phyloP scores from a whole-genome alignment of 371 early-diverging fungal species.

The Mortierella sp. region DNA sequence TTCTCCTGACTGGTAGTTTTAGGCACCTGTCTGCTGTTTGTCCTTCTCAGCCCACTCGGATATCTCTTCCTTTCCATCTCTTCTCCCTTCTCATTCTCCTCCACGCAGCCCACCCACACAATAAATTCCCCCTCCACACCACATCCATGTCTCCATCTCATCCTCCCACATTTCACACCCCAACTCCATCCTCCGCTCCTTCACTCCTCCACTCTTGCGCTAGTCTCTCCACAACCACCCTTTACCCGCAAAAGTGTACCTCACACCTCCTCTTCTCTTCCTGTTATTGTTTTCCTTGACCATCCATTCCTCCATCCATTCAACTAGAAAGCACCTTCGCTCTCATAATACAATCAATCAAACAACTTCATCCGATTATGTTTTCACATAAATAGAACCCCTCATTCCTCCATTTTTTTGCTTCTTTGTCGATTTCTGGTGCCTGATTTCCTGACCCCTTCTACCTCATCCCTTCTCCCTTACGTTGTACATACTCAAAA shows the following conservation, averaged over 20 bases:
- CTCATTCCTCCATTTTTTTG: constrained; percentile 1
- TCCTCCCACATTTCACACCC: constrained; percentile 4
- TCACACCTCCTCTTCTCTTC: not conserved
- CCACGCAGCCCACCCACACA: not conserved
- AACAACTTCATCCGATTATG: not conserved
- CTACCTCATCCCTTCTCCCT: not conserved
- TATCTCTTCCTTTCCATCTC: not conserved
- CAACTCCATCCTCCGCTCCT: not conserved
- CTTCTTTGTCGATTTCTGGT: constrained; percentile 18
- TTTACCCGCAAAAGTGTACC: constrained; percentile 9
- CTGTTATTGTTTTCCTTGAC: not conserved
- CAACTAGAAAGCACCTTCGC: not conserved
- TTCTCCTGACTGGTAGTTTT: not conserved
- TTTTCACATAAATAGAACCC: constrained; percentile 15
- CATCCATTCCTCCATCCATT: not conserved
- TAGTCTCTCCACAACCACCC: constrained; percentile 6
- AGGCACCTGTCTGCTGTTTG: not conserved
- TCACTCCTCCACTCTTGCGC: not conserved
- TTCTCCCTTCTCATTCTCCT: not conserved
- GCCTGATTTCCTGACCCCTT: constrained; percentile 15
- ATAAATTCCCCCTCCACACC: not conserved
- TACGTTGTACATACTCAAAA: constrained; percentile 14
- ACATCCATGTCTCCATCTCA: not conserved
- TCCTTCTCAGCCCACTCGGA: not conserved
- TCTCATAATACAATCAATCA: too few species aligned